Evolutionary conservation across 2,329 filamentous ascomycete genomes (phyloP).

Genomic region (Pestalotiopsis sp.): DNA sequence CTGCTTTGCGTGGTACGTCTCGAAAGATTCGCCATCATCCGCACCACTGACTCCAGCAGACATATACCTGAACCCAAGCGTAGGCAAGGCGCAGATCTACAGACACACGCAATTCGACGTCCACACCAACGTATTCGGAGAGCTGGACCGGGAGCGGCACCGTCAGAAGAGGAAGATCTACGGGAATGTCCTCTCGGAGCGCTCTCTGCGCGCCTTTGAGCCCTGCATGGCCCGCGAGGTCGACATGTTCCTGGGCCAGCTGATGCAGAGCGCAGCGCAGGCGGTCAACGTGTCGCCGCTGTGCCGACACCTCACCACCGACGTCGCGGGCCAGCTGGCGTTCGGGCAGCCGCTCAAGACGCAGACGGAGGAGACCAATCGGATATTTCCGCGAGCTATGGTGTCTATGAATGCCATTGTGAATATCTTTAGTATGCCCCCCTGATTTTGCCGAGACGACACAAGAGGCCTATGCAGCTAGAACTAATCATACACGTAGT

Average conservation of each 20-base stretch:
- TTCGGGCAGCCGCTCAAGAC: constrained; percentile 22
- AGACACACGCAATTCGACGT: constrained; percentile 16
- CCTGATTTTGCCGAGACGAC: not conserved
- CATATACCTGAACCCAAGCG: constrained; percentile 21
- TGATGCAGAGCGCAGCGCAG: constrained; percentile 8
- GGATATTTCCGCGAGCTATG: not conserved
- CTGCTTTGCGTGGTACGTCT: constrained; percentile 13
- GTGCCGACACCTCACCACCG: constrained; percentile 17
- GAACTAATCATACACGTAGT: not conserved
- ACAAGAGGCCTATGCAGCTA: not conserved
- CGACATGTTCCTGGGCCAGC: constrained; percentile 8
- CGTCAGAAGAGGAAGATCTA: constrained; percentile 6
- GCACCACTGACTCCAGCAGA: constrained; percentile 12
- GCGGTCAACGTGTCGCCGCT: constrained; percentile 19
- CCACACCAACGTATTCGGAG: constrained; percentile 13
- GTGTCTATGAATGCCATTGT: not conserved
- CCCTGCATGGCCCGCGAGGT: constrained; percentile 4
- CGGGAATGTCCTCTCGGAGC: not conserved
- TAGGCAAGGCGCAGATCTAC: constrained; percentile 22
- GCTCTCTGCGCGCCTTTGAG: constrained; percentile 11
- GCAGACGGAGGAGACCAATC: constrained; percentile 17
- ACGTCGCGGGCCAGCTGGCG: constrained; percentile 21
- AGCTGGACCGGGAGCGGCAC: constrained; percentile 7
- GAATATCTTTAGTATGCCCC: not conserved
- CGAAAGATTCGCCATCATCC: not conserved